Conservation (phyloP, 2,329 filamentous ascomycete species). For the Colletotrichum salicis region DNA sequence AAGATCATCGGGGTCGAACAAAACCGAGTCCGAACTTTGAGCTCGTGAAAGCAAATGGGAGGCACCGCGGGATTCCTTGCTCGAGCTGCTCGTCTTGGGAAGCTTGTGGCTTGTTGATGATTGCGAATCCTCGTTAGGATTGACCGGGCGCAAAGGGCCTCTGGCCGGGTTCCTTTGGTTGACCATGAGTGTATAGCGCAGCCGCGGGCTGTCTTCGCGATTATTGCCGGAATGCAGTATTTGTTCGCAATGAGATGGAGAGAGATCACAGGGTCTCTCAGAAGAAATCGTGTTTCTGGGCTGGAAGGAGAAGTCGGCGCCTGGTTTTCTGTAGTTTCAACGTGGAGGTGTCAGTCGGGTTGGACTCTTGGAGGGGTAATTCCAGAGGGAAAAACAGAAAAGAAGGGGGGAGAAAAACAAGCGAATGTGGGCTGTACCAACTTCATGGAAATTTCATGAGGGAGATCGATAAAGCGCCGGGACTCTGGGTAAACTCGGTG, state of each 20-base stretch:
- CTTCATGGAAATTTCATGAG: neutral
- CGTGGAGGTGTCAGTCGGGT: slow-evolving; percentile 25
- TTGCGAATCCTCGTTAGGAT: slow-evolving; percentile 45
- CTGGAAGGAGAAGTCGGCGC: slow-evolving; percentile 45
- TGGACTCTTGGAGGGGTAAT: neutral
- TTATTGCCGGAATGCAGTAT: slow-evolving; percentile 6
- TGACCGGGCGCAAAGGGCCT: slow-evolving; percentile 53
- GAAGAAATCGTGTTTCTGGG: slow-evolving; percentile 45
- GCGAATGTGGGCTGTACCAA: slow-evolving; percentile 22
- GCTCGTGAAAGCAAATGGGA: slow-evolving; percentile 43
- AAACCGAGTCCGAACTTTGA: slow-evolving; percentile 18
- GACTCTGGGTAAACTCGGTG: neutral
- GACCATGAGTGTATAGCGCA: slow-evolving; percentile 51
- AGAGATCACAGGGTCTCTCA: slow-evolving; percentile 38
- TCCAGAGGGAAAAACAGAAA: neutral
- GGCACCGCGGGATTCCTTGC: slow-evolving; percentile 24
- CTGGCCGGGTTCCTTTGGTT: slow-evolving; percentile 59
- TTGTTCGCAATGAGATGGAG: slow-evolving; percentile 18
- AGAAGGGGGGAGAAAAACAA: slow-evolving; percentile 1
- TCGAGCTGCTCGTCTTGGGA: slow-evolving; percentile 4
- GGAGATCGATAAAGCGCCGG: neutral
- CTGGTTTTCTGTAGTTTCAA: slow-evolving; percentile 42
- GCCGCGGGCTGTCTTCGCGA: neutral
- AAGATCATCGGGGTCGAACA: slow-evolving; percentile 33
- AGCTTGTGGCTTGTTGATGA: slow-evolving; percentile 40